Percentiles rank a stretch among this genome's conserved stretches.
These are phyloP conservation scores for Chalciporus piperatoides DNA, from an alignment of 1,284 basidiomycete genomes.

Conservation along the genomic window DNA sequence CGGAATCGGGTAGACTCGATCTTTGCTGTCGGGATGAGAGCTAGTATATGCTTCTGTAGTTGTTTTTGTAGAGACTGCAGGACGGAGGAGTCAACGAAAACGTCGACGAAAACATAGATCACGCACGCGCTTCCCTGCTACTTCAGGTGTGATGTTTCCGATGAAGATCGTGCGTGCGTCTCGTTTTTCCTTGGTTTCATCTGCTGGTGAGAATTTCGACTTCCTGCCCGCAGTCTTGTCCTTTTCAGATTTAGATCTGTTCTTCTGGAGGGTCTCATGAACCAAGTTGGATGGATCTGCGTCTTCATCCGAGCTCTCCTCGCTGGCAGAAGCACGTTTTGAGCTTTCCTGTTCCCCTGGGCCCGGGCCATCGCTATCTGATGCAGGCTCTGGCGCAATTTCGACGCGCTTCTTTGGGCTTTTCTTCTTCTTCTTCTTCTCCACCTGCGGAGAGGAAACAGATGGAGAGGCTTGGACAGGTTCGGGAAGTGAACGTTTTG, in stretches of 20 bases:
- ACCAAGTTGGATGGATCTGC: slow-evolving; percentile 18
- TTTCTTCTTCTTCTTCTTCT: slow-evolving; percentile 23
- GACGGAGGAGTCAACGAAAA: slow-evolving; percentile 4
- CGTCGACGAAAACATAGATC: neutral
- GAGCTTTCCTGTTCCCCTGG: slow-evolving; percentile 23
- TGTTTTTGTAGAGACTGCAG: slow-evolving; percentile 59
- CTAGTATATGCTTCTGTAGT: slow-evolving; percentile 68
- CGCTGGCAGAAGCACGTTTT: neutral
- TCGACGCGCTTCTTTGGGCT: slow-evolving; percentile 19
- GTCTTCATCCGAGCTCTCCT: slow-evolving; percentile 15
- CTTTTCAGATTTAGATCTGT: slow-evolving; percentile 18
- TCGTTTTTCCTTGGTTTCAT: slow-evolving; percentile 67
- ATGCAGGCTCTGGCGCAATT: slow-evolving; percentile 8
- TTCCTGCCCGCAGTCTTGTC: slow-evolving; percentile 23
- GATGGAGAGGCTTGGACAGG: neutral
- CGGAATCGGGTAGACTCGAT: slow-evolving; percentile 91
- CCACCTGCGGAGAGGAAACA: slow-evolving; percentile 4
- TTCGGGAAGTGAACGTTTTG: slow-evolving; percentile 18
- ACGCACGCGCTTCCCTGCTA: slow-evolving; percentile 71
- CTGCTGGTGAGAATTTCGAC: slow-evolving; percentile 49
- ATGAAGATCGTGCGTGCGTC: slow-evolving; percentile 88
- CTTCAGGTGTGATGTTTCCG: slow-evolving; percentile 83
- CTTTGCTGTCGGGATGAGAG: slow-evolving; percentile 66
- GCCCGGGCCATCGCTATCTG: slow-evolving; percentile 32
- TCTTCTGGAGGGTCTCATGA: slow-evolving; percentile 37